Conservation (phyloP, 805 yeast genomes). For the Sugiyamaella boreocaroliniensis region DNA sequence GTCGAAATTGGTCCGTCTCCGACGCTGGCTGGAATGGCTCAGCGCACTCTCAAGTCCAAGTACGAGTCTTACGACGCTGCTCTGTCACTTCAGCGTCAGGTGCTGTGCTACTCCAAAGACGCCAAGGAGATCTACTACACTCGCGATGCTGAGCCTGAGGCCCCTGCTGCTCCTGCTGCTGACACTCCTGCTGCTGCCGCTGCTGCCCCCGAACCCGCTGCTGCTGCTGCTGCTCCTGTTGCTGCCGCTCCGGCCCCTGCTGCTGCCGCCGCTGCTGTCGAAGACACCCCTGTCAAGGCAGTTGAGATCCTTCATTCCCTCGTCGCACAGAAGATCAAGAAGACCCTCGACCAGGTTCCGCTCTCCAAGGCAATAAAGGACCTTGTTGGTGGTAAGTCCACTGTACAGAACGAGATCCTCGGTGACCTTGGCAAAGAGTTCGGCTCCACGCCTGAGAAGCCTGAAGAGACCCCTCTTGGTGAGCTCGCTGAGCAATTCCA, state of each 20-base stretch:
- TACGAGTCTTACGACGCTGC: slow-evolving; percentile 99
- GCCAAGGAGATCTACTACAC: slow-evolving; percentile 95
- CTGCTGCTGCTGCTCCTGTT: slow-evolving; percentile 54
- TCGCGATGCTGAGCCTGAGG: slow-evolving; percentile 32
- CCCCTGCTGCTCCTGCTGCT: slow-evolving; percentile 27
- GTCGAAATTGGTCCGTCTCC: slow-evolving; percentile 99
- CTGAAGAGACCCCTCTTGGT: slow-evolving; percentile 94
- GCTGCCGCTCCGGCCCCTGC: slow-evolving; percentile 62
- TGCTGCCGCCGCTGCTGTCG: slow-evolving; percentile 75
- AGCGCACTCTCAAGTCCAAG: slow-evolving; percentile 88
- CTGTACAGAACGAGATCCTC: slow-evolving; percentile 95
- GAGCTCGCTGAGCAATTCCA: slow-evolving; percentile 95
- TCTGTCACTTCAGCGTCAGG: slow-evolving; percentile 83
- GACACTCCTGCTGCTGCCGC: slow-evolving; percentile 40
- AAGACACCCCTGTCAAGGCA: slow-evolving; percentile 89
- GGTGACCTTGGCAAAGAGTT: slow-evolving; percentile 99
- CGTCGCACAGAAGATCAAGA: slow-evolving; percentile 94
- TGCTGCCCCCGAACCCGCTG: slow-evolving; percentile 50
- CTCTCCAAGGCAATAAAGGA: slow-evolving; percentile 92
- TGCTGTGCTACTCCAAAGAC: slow-evolving; percentile 91
- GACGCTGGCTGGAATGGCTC: slow-evolving; percentile 97
- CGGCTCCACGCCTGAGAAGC: slow-evolving; percentile 97
- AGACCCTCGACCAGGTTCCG: slow-evolving; percentile 77
- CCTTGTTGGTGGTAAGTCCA: slow-evolving; percentile 96
- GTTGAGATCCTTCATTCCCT: slow-evolving; percentile 73